Conservation (phyloP, 176 grass and related monocot genomes). For the Aegilops speltoides region DNA sequence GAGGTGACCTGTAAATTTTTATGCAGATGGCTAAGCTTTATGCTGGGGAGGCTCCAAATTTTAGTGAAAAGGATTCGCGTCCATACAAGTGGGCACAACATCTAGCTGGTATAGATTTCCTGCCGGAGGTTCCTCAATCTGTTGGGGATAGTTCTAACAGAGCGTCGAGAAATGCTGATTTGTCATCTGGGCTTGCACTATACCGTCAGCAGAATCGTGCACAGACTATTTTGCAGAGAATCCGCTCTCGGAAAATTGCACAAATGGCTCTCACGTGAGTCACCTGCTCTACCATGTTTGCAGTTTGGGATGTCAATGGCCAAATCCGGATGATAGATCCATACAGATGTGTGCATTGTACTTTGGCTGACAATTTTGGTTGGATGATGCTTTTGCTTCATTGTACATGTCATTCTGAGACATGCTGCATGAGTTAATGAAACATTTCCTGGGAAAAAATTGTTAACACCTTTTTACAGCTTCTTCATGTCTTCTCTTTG, state of each 20-base stretch:
- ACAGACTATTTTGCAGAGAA: conserved; percentile 89
- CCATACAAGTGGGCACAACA: conserved; percentile 99
- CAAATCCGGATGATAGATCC: conserved; percentile 38
- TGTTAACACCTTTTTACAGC: conserved; percentile 11
- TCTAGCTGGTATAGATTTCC: conserved; percentile 91
- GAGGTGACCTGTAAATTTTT: conserved; percentile 21
- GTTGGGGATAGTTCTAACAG: conserved; percentile 39
- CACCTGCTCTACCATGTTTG: conserved; percentile 60
- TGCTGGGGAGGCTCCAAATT: conserved; percentile 59
- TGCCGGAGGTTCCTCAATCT: conserved; percentile 69
- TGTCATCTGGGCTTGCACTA: conserved; percentile 64
- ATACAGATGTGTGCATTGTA: conserved; percentile 44
- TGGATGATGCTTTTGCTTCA: conserved; percentile 41
- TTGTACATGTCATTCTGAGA: conserved; percentile 38
- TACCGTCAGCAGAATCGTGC: conserved; percentile 83
- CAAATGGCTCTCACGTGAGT: conserved; percentile 99
- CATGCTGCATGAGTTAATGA: conserved; percentile 36
- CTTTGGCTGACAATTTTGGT: conserved; percentile 36
- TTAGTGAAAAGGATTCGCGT: conserved; percentile 71
- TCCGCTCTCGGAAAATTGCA: conserved; percentile 74
- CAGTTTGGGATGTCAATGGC: conserved; percentile 37
- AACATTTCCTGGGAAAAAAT: conserved; percentile 23
- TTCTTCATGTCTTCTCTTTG: conserved; percentile 21
- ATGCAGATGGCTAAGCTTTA: conserved; percentile 86
- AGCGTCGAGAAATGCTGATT: conserved; percentile 46